Percentiles rank a stretch among this genome's conserved stretches.
phyloP scores from a whole-genome alignment of 2,329 filamentous ascomycete genomes.

The Zymoseptoria crescenta region DNA sequence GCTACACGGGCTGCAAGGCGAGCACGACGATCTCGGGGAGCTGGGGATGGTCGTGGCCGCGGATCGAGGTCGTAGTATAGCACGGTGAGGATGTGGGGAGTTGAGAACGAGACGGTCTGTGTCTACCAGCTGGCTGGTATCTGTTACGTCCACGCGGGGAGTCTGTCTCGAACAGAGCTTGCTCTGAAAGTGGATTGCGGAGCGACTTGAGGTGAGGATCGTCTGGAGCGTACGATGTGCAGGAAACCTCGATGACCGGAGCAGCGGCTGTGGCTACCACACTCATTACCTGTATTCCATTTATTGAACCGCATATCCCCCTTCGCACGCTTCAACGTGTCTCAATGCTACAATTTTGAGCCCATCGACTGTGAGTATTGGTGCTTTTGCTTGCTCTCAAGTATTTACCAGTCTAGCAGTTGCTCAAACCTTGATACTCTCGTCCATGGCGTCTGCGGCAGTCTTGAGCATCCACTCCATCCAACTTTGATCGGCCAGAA shows the following conservation, averaged over 20 bases:
- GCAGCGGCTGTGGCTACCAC: neutral
- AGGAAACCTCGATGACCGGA: neutral
- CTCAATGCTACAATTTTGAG: neutral
- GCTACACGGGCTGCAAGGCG: neutral
- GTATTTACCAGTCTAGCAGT: neutral
- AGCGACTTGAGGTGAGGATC: neutral
- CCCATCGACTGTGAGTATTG: neutral
- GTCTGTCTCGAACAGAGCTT: neutral
- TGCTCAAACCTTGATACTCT: neutral
- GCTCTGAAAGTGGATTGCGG: neutral
- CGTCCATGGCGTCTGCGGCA: neutral
- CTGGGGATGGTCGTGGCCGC: neutral
- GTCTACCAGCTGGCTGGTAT: neutral
- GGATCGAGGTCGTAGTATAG: neutral
- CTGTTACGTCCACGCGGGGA: neutral
- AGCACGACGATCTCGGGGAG: neutral
- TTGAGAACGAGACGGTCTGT: neutral
- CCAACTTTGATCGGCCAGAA: constrained; percentile 15
- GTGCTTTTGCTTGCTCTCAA: neutral
- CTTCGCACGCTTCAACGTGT: neutral
- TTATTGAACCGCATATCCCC: neutral
- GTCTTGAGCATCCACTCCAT: constrained; percentile 5
- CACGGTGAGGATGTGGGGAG: neutral
- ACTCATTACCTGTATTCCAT: neutral
- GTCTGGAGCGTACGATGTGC: neutral